A percentile compares a stretch with the other conserved stretches of the same genome.
These are phyloP conservation scores for Avena insularis DNA, from an alignment of 176 grass and related monocot species.

Conservation along the genomic window DNA sequence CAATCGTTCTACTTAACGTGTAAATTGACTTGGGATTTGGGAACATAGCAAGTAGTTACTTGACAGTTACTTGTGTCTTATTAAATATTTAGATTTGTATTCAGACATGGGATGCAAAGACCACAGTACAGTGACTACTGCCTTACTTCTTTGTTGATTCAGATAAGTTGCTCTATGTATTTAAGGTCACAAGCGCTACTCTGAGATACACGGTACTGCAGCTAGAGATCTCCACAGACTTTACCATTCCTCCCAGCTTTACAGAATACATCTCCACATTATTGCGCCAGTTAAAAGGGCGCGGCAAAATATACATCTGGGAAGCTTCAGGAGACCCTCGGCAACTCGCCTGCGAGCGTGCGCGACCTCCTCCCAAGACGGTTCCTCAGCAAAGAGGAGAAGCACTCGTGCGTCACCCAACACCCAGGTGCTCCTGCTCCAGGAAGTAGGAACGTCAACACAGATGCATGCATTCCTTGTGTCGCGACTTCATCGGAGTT, in stretches of 20 bases:
- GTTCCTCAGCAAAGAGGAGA: background rate
- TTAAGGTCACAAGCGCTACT: background rate
- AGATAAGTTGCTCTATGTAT: background rate
- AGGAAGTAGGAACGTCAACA: background rate
- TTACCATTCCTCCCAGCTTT: conserved; percentile 26
- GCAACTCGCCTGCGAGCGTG: background rate
- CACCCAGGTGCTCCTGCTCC: background rate
- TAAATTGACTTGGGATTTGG: too few species aligned
- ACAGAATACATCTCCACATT: conserved; percentile 23
- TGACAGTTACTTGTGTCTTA: too few species aligned
- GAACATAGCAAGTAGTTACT: too few species aligned
- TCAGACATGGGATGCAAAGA: background rate
- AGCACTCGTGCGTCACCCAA: conserved; percentile 22
- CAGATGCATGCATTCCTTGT: background rate
- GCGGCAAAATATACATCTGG: conserved; percentile 2
- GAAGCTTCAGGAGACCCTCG: background rate
- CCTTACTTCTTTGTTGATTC: conserved; percentile 1
- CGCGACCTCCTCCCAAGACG: background rate
- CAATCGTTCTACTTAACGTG: too few species aligned
- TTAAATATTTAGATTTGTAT: background rate
- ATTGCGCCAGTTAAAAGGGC: conserved; percentile 30
- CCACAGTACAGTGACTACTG: background rate
- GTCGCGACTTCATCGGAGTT: background rate
- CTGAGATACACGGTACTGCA: background rate
- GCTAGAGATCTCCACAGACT: background rate